Percentiles rank a stretch among this genome's conserved stretches.
These are phyloP conservation scores for Xylariaceae sp. DNA, from an alignment of 2,329 filamentous ascomycete genomes.

Conservation along the genomic window DNA sequence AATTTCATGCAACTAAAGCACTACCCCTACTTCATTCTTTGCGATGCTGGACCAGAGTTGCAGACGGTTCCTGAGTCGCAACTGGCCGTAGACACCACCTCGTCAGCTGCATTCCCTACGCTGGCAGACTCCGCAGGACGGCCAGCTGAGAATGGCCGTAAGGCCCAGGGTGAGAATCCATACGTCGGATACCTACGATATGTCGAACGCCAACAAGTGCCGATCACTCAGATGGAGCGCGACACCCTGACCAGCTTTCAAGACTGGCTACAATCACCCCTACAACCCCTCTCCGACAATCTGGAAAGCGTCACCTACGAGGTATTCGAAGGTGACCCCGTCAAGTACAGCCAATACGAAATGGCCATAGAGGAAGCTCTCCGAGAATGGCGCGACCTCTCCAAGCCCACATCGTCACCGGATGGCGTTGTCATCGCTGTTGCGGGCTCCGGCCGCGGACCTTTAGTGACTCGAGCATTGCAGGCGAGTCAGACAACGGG, in stretches of 20 bases:
- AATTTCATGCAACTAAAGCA: conserved; percentile 62
- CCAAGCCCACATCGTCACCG: conserved; percentile 69
- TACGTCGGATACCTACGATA: conserved; percentile 79
- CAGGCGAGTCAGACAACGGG: conserved; percentile 73
- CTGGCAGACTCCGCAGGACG: conserved; percentile 58
- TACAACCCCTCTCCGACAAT: conserved; percentile 94
- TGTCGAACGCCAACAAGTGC: conserved; percentile 76
- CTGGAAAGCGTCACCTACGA: conserved; percentile 97
- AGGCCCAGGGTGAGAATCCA: conserved; percentile 32
- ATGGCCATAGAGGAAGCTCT: conserved; percentile 76
- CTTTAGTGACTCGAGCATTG: conserved; percentile 82
- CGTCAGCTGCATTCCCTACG: conserved; percentile 61
- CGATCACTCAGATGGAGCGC: conserved; percentile 49
- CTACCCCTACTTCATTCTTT: conserved; percentile 60
- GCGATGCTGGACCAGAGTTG: conserved; percentile 53
- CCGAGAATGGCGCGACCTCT: conserved; percentile 68
- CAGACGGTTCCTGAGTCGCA: conserved; percentile 31
- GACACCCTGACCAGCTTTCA: conserved; percentile 61
- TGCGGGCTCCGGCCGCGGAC: conserved; percentile 87
- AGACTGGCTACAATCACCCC: conserved; percentile 90
- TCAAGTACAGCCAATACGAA: conserved; percentile 98
- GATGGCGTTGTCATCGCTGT: conserved; percentile 82
- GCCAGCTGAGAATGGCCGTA: conserved; percentile 40
- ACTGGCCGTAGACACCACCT: conserved; percentile 32
- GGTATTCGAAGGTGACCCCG: conserved; percentile 95